Conservation (phyloP, 371 early-diverging fungal genomes). For the Mucor lusitanicus region DNA sequence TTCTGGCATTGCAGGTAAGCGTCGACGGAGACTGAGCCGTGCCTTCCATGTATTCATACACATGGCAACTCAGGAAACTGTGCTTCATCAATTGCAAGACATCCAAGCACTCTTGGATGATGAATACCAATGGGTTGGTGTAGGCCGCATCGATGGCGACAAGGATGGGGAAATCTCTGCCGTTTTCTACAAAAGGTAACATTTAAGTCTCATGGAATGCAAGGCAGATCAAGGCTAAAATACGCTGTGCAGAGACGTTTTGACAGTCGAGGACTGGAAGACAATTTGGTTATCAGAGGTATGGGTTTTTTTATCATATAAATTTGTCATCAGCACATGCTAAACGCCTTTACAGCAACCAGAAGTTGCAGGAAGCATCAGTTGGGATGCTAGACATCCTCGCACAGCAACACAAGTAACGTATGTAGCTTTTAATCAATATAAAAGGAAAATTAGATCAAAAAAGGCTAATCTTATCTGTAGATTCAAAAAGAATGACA, state of each 20-base stretch:
- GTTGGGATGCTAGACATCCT: conserved; percentile 48
- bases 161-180: conserved; percentile 46
- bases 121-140: conserved; percentile 55
- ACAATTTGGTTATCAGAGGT: conserved; percentile 50
- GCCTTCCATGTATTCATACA: background rate
- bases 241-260: conserved; percentile 17
- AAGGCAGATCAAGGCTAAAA: background rate
- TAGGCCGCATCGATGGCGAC: conserved; percentile 52
- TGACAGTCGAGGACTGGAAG: conserved; percentile 33
- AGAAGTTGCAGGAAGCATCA: conserved; percentile 32
- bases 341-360: conserved; percentile 26
- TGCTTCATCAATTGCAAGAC: conserved; percentile 47
- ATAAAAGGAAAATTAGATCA: background rate
- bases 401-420: conserved; percentile 38
- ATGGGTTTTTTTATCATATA: background rate
- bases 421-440: conserved; percentile 24
- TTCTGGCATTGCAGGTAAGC: conserved; percentile 48
- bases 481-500: conserved; percentile 33
- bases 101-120: conserved; percentile 42
- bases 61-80: conserved; percentile 39
- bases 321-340: background rate
- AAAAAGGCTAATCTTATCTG: background rate
- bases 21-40: background rate
- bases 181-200: conserved; percentile 48
- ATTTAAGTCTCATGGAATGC: background rate